Evolutionary conservation across 108 stramenopile species (phyloP).

Genomic region (Cyclotella choctawhatcheeana): DNA sequence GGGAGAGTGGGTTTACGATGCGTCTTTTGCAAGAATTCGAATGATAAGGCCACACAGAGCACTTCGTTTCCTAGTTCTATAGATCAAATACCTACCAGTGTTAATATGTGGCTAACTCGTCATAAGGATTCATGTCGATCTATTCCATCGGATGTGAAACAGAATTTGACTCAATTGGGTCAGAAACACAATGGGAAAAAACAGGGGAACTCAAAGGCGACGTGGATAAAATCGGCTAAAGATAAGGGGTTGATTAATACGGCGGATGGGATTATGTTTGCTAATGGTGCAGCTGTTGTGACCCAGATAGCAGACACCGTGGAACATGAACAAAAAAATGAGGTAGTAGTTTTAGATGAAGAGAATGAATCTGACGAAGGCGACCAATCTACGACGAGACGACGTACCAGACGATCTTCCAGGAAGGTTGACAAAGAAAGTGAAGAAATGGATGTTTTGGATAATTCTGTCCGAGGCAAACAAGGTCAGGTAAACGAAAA

Average conservation of each 20-base stretch:
- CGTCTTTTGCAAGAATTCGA: neutral
- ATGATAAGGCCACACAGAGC: neutral
- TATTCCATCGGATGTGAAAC: too few species aligned
- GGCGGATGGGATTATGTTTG: neutral
- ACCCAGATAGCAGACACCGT: too few species aligned
- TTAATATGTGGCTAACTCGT: neutral
- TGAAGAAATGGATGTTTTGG: too few species aligned
- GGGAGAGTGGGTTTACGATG: neutral
- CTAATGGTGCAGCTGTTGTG: too few species aligned
- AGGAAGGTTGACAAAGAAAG: neutral
- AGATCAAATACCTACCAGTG: neutral
- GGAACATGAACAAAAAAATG: too few species aligned
- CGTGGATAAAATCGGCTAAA: neutral
- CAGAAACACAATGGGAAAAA: neutral
- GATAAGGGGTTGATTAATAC: neutral
- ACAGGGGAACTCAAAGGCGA: neutral
- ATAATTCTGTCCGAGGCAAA: too few species aligned
- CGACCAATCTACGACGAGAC: neutral
- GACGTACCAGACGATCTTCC: neutral
- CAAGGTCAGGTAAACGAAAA: neutral
- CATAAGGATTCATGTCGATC: too few species aligned
- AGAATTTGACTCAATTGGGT: too few species aligned
- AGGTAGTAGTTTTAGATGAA: too few species aligned
- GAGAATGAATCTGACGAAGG: neutral
- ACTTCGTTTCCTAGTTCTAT: neutral